Evolutionary conservation across 495 filamentous ascomycete species (phyloP), one percentile per base, ranked within the genome.

Genomic region (Glarea lozoyensis): DNA sequence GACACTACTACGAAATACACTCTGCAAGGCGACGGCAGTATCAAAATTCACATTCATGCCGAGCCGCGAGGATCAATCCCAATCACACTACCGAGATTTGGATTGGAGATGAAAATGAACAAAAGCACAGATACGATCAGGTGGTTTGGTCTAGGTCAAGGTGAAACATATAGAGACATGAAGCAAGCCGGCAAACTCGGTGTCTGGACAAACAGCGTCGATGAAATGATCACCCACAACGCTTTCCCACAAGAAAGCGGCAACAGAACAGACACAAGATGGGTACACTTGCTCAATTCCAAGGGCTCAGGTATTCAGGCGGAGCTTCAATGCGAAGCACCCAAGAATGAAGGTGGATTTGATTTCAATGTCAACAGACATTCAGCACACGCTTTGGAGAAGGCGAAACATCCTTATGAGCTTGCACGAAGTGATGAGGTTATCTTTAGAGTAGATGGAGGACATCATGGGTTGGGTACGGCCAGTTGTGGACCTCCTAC

Each of bases 241-340:
- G 81, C 84, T 43, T 72, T 74, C 33, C 81, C 81, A 10, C 81
- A 84, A 54, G 81, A 84, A 29, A 67, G 60, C 27, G 78, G 78
- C 1, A 82, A 82, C 48, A 57, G 78, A 16, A 72, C 69, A 9
- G 78, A 82, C 34, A 73, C 72, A 2, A 51, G 69, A 24, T 82
- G 77, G 73, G 61, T 81, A 16, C 60, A 73, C 47, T 62, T 73
- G 54, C 36, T 46, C 2, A 53, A 68, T 34, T 43, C 45, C 0
- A 42, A 59, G 3, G 63, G 65, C 52, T 58, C 40, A 57, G 63
- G 21, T 29, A 68, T 12, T 61, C 59, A 39, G 57, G 59, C 23
- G 43, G 43, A 25, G 49, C 63, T 48, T 19, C 49, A 39, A 45
- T 64, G 45, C 43, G 45, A 45, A 23, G n/a, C 16, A 12, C 40